These are phyloP conservation scores for Diaporthe eres DNA, from an alignment of 2,329 filamentous ascomycete genomes.

Conservation along the genomic window DNA sequence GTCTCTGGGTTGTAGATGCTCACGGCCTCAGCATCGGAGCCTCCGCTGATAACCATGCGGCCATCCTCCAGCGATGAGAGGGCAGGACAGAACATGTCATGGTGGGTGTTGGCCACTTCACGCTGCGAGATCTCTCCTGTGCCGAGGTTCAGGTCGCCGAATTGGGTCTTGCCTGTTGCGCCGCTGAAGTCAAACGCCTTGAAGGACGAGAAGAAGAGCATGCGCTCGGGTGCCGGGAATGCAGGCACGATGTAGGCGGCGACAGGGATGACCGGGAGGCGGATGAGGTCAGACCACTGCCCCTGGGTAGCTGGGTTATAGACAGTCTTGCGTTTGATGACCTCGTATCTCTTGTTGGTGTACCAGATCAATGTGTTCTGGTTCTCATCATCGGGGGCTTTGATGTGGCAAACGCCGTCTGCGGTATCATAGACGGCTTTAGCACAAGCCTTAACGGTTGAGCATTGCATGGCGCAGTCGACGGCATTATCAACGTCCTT, in stretches of 20 bases:
- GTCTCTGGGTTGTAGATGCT: conserved; percentile 60
- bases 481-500: neutral
- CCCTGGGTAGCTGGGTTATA: conserved; percentile 45
- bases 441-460: neutral
- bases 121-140: conserved; percentile 48
- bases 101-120: conserved; percentile 57
- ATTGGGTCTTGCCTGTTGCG: conserved; percentile 43
- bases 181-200: conserved; percentile 42
- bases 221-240: conserved; percentile 45
- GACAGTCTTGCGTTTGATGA: conserved; percentile 1
- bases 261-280: conserved; percentile 48
- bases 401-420: conserved; percentile 3
- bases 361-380: conserved; percentile 33
- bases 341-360: conserved; percentile 28
- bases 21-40: conserved; percentile 5
- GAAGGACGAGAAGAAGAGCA: conserved; percentile 40
- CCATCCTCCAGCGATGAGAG: conserved; percentile 65
- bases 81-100: conserved; percentile 72
- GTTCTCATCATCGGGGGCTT: conserved; percentile 3
- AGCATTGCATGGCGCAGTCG: conserved; percentile 10
- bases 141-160: conserved; percentile 42
- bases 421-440: conserved; percentile 28
- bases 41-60: conserved; percentile 67
- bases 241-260: conserved; percentile 49
- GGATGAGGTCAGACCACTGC: conserved; percentile 47